A percentile compares a stretch with the other conserved stretches of the same genome.
phyloP scores from a whole-genome alignment of 1,284 basidiomycete genomes.

The Naganishia liquefaciens region DNA sequence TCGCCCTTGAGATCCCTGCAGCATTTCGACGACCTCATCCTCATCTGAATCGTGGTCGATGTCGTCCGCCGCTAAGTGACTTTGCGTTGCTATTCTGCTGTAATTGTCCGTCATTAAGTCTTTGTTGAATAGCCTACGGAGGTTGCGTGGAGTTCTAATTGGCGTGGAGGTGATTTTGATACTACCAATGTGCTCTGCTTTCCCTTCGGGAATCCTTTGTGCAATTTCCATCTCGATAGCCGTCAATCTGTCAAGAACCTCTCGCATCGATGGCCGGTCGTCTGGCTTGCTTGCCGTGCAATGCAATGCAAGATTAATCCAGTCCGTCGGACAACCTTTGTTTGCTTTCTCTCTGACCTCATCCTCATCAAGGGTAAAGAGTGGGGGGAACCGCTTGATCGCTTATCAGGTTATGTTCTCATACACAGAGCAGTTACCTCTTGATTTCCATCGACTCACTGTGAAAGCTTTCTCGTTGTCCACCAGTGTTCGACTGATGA shows the following conservation, averaged over 20 bases:
- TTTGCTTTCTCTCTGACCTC: constrained; percentile 73
- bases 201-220: constrained; percentile 63
- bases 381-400: constrained; percentile 65
- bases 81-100: constrained; percentile 36
- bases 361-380: constrained; percentile 72
- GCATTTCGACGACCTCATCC: constrained; percentile 69
- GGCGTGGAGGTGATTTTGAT: constrained; percentile 57
- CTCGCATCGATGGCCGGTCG: constrained; percentile 71
- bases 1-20: constrained; percentile 49
- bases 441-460: constrained; percentile 36
- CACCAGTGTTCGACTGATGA: constrained; percentile 78
- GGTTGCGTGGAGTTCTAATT: constrained; percentile 14
- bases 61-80: constrained; percentile 64
- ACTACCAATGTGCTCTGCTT: constrained; percentile 72
- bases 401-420: constrained; percentile 35
- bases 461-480: constrained; percentile 74
- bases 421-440: background rate
- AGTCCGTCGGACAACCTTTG: constrained; percentile 73
- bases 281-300: constrained; percentile 72
- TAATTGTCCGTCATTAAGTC: constrained; percentile 59
- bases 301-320: constrained; percentile 74
- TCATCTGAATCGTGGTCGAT: constrained; percentile 58
- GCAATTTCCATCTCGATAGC: constrained; percentile 79
- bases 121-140: constrained; percentile 60
- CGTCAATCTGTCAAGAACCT: constrained; percentile 71